Evolutionary conservation across 2,329 filamentous ascomycete genomes (phyloP), one percentile per base, ranked within the genome.

Genomic region (Aureobasidium leucospermi): DNA sequence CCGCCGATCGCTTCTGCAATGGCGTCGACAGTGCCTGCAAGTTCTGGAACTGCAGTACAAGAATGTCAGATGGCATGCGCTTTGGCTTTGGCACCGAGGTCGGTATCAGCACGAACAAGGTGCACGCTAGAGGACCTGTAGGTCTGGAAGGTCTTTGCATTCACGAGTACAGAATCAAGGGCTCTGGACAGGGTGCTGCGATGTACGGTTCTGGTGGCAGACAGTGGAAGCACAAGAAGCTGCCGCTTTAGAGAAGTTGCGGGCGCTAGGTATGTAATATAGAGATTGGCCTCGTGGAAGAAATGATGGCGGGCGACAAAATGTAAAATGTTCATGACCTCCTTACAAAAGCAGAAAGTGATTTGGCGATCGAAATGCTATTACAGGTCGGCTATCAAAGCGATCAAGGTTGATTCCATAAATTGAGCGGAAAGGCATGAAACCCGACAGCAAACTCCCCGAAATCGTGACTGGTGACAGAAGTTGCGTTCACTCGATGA

Each of bases 81-180:
- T 97, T 95, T 72, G 94, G 94, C 7, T 99, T 99, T 74, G 94
- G 94, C 49, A 97, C 94, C 0, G 94, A 99, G 76, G 94, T 99
- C 28, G 94, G 94, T 58, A 97, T 99, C 75, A 95, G 89, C 76
- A 99, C 94, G 52, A 99, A 96, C 79, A 99, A 97, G 79, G 96
- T 99, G 64, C 94, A 99, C 72, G 89, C 90, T 1, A 81, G 94
- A 53, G 94, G 94, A 0, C 94, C 94, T 0, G 94, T 99, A 6
- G 94, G 94, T 1, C 77, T 99, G 56, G 94, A 97, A 70, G 94
- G 94, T 0, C 75, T 99, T 72, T 96, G 90, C 71, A 97, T 97
- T 63, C 96, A 99, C 77, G 96, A 96, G 79, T 99, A 96, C 79
- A 85, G 94, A 73, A 81, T 99, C 63, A 80, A 88, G 39, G 94